Base-by-base conservation (phyloP, 208 protist genomes). In the Wallacemonas sp. region DNA sequence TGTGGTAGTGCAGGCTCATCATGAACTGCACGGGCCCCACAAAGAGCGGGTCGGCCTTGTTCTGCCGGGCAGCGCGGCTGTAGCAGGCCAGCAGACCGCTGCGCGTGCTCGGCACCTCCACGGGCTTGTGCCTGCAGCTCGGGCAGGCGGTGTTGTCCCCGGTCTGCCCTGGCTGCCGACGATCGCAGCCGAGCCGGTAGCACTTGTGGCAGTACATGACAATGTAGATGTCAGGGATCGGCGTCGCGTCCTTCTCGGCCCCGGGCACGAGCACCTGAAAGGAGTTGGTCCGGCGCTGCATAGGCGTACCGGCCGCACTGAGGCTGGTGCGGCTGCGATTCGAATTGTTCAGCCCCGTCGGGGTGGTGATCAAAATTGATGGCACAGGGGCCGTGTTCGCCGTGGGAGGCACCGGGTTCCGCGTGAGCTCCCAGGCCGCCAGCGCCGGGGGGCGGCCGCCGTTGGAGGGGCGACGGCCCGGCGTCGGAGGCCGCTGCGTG, bases 1-100 rank as follows among this genome's bases (percentile, higher is more conserved):
- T 55, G 48, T 31, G 18, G 48, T n/a, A 55, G 25, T 55, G 48
- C 5, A 55, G 48, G 23, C 48, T 55, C 48, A 55, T 55, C 48
- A 55, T 44, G 16, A 18, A 5, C 48, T 55, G 48, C 20, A 55
- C 22, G 3, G 48, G 3, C 5, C 16, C 26, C 22, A 18, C 7
- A 22, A 18, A 55, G 25, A 12, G 10, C 20, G 0, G 10, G 23
- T 55, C 26, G 10, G 2, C 48, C 5, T n/a, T 32, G 48, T 55
- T 10, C 48, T 55, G 48, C 3, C 25, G 20, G 16, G 48, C 48
- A 10, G 48, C 48, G 10, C 3, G 4, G 25, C 26, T 32, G 48
- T 55, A 32, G 22, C 16, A 10, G 22, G 16, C 18, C 3, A 55
- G 20, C 25, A 55, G 48, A 7, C 48, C 48, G 8, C 26, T 26